Base-by-base conservation (phyloP, 306 rosid species). In the Medicago arabica region DNA sequence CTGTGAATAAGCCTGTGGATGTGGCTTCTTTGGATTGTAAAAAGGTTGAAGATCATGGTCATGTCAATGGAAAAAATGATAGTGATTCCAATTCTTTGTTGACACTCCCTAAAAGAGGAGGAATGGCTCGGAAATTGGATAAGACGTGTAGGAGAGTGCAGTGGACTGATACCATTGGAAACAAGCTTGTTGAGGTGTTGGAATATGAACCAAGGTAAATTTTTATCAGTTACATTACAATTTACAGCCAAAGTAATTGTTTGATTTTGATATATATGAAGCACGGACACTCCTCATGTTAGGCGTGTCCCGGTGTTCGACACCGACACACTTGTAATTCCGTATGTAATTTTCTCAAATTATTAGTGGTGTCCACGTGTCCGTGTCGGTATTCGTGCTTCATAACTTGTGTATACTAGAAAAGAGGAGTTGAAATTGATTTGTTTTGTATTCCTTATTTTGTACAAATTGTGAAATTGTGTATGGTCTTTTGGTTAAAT, bases 161-260 rank as follows among this genome's bases (percentile, higher is more conserved):
- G 90, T 93, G 98, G 98, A 93, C 89, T 38, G 98, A 93, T 59
- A 87, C 67, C 58, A 82, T 88, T 75, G 98, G 98, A 71, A 87
- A 93, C 62, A 85, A 91, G 69, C 93, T 93, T 13, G 92, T 74
- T 57, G 97, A 93, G 88, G 90, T 93, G 16, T 55, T 88, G 86
- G 98, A 86, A 84, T 93, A 85, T 57, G 91, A 83, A 49, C 92
- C 89, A 36, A 93, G 97, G 97, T 93, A 87, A 75, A 49, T 23
- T 85, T 54, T 69, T 50, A 11, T 67, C 66, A 21, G 16, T 57
- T 57, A 19, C 31, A 21, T 57, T 57, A 57, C 62, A 4, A 1
- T 1, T 31, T 31, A 31, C 36, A 31, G 6, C 36, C 36, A 15
- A 10, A 4, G 34, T 57, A 21, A 21, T 13, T 59, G 16, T 55